phyloP scores from a whole-genome alignment of 2,329 filamentous ascomycete genomes.

The Colletotrichum tabaci region DNA sequence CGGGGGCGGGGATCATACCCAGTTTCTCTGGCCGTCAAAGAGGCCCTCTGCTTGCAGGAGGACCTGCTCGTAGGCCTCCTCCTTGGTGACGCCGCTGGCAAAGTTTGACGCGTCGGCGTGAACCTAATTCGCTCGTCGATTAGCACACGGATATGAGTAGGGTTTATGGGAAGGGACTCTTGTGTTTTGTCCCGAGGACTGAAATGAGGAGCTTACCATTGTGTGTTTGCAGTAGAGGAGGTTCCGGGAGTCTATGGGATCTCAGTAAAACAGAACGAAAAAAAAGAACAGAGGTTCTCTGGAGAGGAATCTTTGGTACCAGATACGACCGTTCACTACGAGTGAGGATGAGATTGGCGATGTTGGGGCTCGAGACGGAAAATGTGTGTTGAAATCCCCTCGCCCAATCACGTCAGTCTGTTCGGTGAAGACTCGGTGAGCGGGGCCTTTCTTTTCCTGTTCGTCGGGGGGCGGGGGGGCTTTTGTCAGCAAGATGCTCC shows the following conservation, averaged over 20 bases:
- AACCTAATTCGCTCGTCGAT: constrained; percentile 62
- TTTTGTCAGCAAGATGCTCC: constrained; percentile 15
- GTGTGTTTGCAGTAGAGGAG: constrained; percentile 47
- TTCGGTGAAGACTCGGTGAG: constrained; percentile 29
- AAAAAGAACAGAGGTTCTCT: not conserved
- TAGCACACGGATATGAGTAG: constrained; percentile 3
- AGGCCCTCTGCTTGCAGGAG: constrained; percentile 78
- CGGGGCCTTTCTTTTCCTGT: not conserved
- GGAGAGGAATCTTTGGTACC: too few relatives aligned
- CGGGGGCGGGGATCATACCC: constrained; percentile 67
- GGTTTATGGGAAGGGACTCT: not conserved
- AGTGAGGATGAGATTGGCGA: not conserved
- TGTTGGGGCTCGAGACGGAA: constrained; percentile 2
- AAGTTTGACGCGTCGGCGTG: constrained; percentile 88
- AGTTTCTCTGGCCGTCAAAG: constrained; percentile 82
- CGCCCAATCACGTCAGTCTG: constrained; percentile 38
- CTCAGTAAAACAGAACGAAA: not conserved
- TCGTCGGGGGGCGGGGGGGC: not conserved
- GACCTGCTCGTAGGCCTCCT: constrained; percentile 81
- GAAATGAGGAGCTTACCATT: constrained; percentile 20
- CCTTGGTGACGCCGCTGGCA: constrained; percentile 75
- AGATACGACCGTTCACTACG: too few relatives aligned
- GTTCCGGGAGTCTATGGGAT: constrained; percentile 41
- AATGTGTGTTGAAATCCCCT: constrained; percentile 38
- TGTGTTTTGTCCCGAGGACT: not conserved